Evolutionary conservation across 2,329 filamentous ascomycete genomes (phyloP), one percentile per base, ranked within the genome.

Genomic region (Thelonectria rubi): DNA sequence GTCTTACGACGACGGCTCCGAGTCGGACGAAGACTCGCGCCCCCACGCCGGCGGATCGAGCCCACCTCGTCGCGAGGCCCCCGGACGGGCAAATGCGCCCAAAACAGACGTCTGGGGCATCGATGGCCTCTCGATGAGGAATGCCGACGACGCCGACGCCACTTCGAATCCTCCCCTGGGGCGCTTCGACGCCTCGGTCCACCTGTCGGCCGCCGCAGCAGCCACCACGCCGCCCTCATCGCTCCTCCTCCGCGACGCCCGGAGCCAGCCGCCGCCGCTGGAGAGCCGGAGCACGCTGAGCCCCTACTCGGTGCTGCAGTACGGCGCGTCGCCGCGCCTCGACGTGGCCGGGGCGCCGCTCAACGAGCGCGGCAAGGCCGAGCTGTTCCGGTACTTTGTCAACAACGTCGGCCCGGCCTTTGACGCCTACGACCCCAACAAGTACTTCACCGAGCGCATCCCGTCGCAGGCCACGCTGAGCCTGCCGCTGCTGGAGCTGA

Each of bases 401-500:
- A 57, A 34, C 2, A 58, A 66, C 37, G 60, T 66, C 24, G 65
- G 63, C 2, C 65, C 65, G 3, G 63, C 65, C 5, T 65, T 66
- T 46, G 65, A 66, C 47, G 37, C 57, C 7, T 66, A 65, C 18
- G 65, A 66, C 11, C 60, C 65, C 9, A 62, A 54, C 11, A 60
- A 50, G 43, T 61, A 63, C 48, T 56, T 66, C 7, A 52, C 63
- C 10, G 30, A 57, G n/a, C 34, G 40, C 1, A 56, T 65, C 12
- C 60, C 63, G 9, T 65, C 62, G 6, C 51, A 48, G 32, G 62
- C 63, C 3, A 59, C 59, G 2, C 11, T 59, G 45, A 63, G 63
- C 50, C 18, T 49, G 20, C 54, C 63, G 5, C 46, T 65, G n/a
- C 58, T 63, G 3, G 55, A 63, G 9, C 51, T 66, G 8, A 56